Evolutionary conservation across 192 early-diverging fungal genomes (phyloP), one percentile per base, ranked within the genome.

Genomic region (Linnemannia elongata): DNA sequence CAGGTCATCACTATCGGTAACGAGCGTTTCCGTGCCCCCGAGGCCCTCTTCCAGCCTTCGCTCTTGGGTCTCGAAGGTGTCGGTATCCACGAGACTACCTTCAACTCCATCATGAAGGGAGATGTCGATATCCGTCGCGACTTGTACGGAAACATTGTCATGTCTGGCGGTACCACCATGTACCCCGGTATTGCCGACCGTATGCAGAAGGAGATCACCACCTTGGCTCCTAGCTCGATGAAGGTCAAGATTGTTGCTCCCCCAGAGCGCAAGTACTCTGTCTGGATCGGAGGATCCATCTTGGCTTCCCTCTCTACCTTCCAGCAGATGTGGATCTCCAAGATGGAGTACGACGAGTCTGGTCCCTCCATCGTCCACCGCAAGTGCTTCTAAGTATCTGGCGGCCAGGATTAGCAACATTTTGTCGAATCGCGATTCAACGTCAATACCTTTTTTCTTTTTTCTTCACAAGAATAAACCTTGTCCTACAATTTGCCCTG

Each of bases 271-370:
- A 99, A 98, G 93, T 98, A 98, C 96, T 98, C 98, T 78, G 98
- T 97, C 92, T 99, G 98, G 97, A 98, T 99, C 88, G 98, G 98
- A 93, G 98, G 98, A 73, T 98, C 97, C 78, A 98, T 99, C 77
- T 91, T 99, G 49, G 97, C 98, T 72, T 98, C 98, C 45, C 95
- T 98, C 76, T 97, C 97, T 66, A 98, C 97, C 88, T 99, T 99
- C 97, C 97, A 98, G 91, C 95, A 97, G 90, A 97, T 98, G 97
- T 99, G 97, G 97, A 96, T 98, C 90, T 96, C 97, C 73, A 98
- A 97, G 95, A 95, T 96, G 93, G 98, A 99, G 92, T 98, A 98
- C 93, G 97, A 98, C 92, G 98, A 99, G 93, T 95, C 94, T 78
- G 98, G 98, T 87, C 97, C 98, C 42, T 96, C 96, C 54, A 99